phyloP scores from a whole-genome alignment of 176 grass and related monocot species.

The Ensete glaucum region DNA sequence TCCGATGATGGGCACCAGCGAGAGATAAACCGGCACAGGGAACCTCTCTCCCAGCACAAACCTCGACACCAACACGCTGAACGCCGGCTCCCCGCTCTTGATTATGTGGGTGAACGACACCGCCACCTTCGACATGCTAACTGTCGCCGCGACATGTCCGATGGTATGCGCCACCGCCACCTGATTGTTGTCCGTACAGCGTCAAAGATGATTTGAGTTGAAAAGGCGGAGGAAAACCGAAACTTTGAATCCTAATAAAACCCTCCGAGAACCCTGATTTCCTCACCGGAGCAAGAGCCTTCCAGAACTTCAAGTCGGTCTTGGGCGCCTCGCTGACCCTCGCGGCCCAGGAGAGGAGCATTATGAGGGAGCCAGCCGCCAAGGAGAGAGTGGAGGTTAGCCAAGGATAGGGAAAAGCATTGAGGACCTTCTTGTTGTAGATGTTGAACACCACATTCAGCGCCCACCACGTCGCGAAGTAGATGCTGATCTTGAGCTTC shows the following conservation, averaged over 20 bases:
- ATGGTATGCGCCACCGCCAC: not conserved
- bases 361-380: not conserved
- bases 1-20: not conserved
- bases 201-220: not conserved
- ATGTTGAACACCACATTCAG: slow-evolving; percentile 2
- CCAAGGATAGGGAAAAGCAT: slow-evolving; percentile 2
- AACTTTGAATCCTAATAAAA: not conserved
- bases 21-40: not conserved
- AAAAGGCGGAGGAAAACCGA: not conserved
- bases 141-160: not conserved
- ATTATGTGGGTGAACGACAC: slow-evolving; percentile 1
- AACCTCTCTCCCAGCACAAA: not conserved
- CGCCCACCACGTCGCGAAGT: not conserved
- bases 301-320: not conserved
- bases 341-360: not conserved
- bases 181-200: not conserved
- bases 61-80: not conserved
- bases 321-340: not conserved
- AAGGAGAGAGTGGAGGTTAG: not conserved
- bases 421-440: slow-evolving; percentile 2
- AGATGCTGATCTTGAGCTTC: not conserved
- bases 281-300: not conserved
- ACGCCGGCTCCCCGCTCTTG: not conserved
- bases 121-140: not conserved
- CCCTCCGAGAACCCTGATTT: not conserved